Base-by-base conservation (phyloP, 1,284 basidiomycete genomes). In the Trametes polyzona region DNA sequence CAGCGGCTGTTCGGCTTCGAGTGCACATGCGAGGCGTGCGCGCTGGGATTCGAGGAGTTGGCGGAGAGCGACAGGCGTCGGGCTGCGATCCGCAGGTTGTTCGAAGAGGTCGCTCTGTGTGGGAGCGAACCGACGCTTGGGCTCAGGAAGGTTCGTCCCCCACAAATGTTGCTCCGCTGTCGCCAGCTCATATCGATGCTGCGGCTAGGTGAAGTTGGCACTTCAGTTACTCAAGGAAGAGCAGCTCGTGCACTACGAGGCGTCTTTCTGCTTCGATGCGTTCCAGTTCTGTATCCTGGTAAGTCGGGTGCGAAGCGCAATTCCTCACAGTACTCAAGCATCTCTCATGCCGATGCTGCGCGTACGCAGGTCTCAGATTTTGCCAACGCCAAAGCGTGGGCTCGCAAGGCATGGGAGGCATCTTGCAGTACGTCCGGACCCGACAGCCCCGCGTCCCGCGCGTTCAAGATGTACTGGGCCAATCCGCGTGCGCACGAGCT, bases 1-100 rank as follows among this genome's bases (percentile, higher is more conserved):
- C 66, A 71, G 40, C 67, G 67, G 24, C 76, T 75, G 24, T 86
- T 83, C 78, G 84, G 81, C 61, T 87, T 87, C 59, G 72, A 71
- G 17, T 87, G 84, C 60, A 64, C 58, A 3, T 87, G 84, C 65
- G 61, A 66, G 27, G 72, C 74, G 48, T 83, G 81, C 33, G 47
- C 51, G 26, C 30, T 65, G 41, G 47, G 55, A 17, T 61, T 61
- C 12, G 62, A 57, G 47, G 61, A 52, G 30, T 43, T 55, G 4
- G 51, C 24, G 41, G 61, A 63, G 47, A 68, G 68, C 40, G 65
- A 68, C 46, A 44, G 48, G 35, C 54, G 65, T 54, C 48, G 66
- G 36, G 54, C 56, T 30, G 47, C 57, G 27, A 24, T 67, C 7
- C 49, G 61, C 17, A 44, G 64, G 44, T 54, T 68, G 29, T 66